Evolutionary conservation across 2,329 filamentous ascomycete species (phyloP).

Genomic region (Orbilia brochopaga): DNA sequence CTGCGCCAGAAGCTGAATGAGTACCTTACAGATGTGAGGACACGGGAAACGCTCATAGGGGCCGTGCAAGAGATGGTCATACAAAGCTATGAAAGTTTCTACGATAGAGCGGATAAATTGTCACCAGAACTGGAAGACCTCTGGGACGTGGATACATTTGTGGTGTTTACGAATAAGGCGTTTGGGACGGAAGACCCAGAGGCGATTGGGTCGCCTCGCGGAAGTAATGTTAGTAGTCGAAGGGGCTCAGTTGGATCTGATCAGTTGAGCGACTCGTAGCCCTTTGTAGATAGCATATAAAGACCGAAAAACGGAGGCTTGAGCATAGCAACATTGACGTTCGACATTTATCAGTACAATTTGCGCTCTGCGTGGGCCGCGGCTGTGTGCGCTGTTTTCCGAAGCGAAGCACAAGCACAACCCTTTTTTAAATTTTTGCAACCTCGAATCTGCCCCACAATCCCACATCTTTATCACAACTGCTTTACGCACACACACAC

Average conservation of each 20-base stretch:
- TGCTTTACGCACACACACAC: not conserved
- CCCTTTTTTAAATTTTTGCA: conserved; percentile 37
- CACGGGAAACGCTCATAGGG: conserved; percentile 69
- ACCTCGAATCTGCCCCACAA: conserved; percentile 21
- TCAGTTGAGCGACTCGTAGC: conserved; percentile 11
- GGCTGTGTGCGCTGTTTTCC: not conserved
- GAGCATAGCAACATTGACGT: not conserved
- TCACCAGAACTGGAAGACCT: conserved; percentile 60
- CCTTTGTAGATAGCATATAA: not conserved
- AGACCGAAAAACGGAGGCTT: not conserved
- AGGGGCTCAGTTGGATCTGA: conserved; percentile 36
- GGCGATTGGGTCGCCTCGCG: conserved; percentile 29
- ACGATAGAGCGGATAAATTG: conserved; percentile 59
- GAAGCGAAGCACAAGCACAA: conserved; percentile 18
- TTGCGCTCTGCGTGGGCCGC: not conserved
- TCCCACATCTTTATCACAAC: conserved; percentile 3
- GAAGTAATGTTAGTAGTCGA: conserved; percentile 42
- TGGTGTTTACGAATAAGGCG: conserved; percentile 67
- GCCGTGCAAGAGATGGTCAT: conserved; percentile 66
- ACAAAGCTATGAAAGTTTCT: conserved; percentile 69
- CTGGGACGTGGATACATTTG: conserved; percentile 70
- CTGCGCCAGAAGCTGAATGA: conserved; percentile 66
- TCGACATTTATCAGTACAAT: not conserved
- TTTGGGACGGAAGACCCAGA: conserved; percentile 59
- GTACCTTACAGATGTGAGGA: conserved; percentile 70